Evolutionary conservation across 371 early-diverging fungal genomes (phyloP), one percentile per base, ranked within the genome.

Genomic region (Dichotomocladium elegans): DNA sequence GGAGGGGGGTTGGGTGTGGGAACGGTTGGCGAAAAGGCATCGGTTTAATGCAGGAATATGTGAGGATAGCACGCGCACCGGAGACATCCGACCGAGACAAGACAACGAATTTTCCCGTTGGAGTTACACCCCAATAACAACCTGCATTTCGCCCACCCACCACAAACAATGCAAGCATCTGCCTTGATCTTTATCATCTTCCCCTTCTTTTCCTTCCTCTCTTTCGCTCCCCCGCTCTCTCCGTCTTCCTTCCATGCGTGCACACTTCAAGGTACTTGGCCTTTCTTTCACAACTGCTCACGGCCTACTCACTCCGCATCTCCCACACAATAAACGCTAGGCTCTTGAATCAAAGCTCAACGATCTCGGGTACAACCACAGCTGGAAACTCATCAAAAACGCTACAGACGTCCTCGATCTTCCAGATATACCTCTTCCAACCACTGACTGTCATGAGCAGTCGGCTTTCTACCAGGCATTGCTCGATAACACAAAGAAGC

Each of bases 401-500:
- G 31, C 27, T 15, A 19, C n/a, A n/a, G 47, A 41, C 4, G 14
- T 48, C 4, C 56, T 49, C 17, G 30, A 50, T 27, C 47, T 41
- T 2, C 30, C 12, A 26, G 17, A 22, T 22, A 24, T 27, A 17
- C 44, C 22, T 19, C 14, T 10, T 3, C 15, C 31, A 43, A 29
- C 54, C 19, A 37, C 40, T 8, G 22, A 15, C 17, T 8, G 45
- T 14, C 41, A 41, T 29, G 26, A 48, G 6, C 47, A 21, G 24
- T 34, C 49, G 15, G 50, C 50, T 11, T 41, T 56, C 22, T 37
- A 41, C 31, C 28, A 37, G 12, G 15, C 17, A 9, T 42, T 61
- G 22, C 9, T 56, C 12, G 17, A 37, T 3, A 51, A 56, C 19
- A 61, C 57, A 28, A 55, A 56, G 26, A 51, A 47, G 14, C 61